A percentile compares a stretch with the other conserved stretches of the same genome.
phyloP scores from a whole-genome alignment of 2,329 filamentous ascomycete genomes.

The Huntiella decipiens region DNA sequence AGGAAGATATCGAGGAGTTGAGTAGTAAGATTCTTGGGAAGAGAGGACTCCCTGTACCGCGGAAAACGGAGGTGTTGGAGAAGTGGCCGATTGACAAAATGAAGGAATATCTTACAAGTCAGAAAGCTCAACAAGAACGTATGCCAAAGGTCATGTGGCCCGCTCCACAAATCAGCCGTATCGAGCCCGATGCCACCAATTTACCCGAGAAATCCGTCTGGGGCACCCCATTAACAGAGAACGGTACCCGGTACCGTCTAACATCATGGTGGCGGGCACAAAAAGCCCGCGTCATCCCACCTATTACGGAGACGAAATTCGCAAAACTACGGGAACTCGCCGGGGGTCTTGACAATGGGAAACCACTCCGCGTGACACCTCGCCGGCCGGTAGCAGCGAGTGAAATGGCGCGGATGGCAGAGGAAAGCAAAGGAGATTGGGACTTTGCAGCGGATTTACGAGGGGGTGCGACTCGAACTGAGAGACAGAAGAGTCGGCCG shows the following conservation, averaged over 20 bases:
- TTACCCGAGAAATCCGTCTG: conserved; percentile 29
- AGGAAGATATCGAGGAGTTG: conserved; percentile 15
- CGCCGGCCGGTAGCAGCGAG: background rate
- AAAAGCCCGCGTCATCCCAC: conserved; percentile 29
- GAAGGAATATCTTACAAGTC: conserved; percentile 22
- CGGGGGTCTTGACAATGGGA: conserved; percentile 7
- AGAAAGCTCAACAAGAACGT: conserved; percentile 19
- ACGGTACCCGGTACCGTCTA: conserved; percentile 3
- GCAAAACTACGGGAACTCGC: conserved; percentile 4
- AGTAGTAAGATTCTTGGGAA: background rate
- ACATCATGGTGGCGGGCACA: conserved; percentile 26
- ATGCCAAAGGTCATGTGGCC: conserved; percentile 16
- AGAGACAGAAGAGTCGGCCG: conserved; percentile 8
- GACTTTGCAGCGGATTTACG: conserved; percentile 6
- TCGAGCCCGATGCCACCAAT: conserved; percentile 17
- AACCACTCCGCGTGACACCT: conserved; percentile 4
- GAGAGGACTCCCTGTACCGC: background rate
- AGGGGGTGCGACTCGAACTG: conserved; percentile 1
- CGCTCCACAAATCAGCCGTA: conserved; percentile 14
- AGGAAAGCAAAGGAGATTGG: background rate
- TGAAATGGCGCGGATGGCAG: conserved; percentile 1
- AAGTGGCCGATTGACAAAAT: conserved; percentile 31
- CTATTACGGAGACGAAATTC: conserved; percentile 8
- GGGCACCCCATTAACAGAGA: conserved; percentile 22
- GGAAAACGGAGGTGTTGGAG: conserved; percentile 21